Base-by-base conservation (phyloP, 345 rosid genomes). In the Arabidopsis suecica region DNA sequence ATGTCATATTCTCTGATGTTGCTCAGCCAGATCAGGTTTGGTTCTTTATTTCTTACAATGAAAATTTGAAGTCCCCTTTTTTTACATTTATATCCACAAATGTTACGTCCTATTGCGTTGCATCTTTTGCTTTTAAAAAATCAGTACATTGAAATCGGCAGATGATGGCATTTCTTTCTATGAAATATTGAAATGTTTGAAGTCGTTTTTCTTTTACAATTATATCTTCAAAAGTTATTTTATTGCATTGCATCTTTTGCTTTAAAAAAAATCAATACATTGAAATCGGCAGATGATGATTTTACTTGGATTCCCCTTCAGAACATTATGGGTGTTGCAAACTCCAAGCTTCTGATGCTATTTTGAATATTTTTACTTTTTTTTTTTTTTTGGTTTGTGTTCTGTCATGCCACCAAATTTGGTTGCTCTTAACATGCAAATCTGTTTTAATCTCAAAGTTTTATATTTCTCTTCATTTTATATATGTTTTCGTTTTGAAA, bases 21-120 rank as follows among this genome's bases (percentile, higher is more conserved):
- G 98, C 99, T 62, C 99, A 96, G 71, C 99, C 99, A 0, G 99
- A 96, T 83, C 97, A 96, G 98, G 99, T 96, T 71, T 85, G 83
- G 60, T 40, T 37, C 42, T 72, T 11, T 30, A 44, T 48, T 1
- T 72, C 18, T 22, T 51, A 13, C 22, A 9, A 1, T 40, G 40
- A 51, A 4, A 20, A 14, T 56, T 30, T 1, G 1, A 13, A 22
- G 23, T 7, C 13, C 2, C n/a, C 1, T 4, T 13, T 45, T 20
- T 45, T 18, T 44, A 11, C 14, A 4, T 1, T 6, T 50, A 10
- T 38, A 9, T 69, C 2, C 16, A 11, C 28, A 2, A 14, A 23
- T 1, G 6, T 61, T 53, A 23, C 14, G 25, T 22, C 55, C 20
- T 3, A 54, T 9, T 33, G 30, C 59, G 45, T 65, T 57, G 14